phyloP scores from a whole-genome alignment of 768 basidiomycete species.

The Boletus subcaerulescens region DNA sequence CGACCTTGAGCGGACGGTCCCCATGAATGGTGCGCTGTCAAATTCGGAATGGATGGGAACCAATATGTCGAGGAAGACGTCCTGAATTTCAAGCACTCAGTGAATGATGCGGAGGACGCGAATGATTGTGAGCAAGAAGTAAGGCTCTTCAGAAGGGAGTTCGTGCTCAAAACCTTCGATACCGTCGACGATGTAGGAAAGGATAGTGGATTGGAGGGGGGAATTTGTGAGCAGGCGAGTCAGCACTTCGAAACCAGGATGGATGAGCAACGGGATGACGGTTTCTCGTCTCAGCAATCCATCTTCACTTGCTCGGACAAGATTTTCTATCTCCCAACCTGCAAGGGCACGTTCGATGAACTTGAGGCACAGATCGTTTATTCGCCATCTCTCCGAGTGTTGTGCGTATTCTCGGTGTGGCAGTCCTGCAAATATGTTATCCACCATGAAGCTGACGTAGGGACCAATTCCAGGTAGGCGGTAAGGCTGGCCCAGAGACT shows the following conservation, averaged over 20 bases:
- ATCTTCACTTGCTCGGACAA: conserved; percentile 60
- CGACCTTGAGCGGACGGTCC: conserved; percentile 57
- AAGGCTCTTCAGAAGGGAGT: conserved; percentile 64
- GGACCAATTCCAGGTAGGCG: conserved; percentile 78
- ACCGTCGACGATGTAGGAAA: conserved; percentile 81
- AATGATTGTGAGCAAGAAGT: conserved; percentile 70
- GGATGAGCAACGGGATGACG: conserved; percentile 57
- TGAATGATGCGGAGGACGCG: conserved; percentile 80
- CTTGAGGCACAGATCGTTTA: conserved; percentile 79
- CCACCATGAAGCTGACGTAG: conserved; percentile 80
- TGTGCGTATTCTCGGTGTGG: conserved; percentile 70
- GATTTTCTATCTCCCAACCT: conserved; percentile 73
- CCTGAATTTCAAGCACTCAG: conserved; percentile 80
- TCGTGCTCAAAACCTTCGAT: conserved; percentile 72
- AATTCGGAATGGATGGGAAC: conserved; percentile 72
- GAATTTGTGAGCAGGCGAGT: conserved; percentile 72
- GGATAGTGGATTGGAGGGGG: conserved; percentile 65
- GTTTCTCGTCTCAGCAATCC: conserved; percentile 47
- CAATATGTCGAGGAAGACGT: conserved; percentile 85
- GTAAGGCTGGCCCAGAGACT: conserved; percentile 76
- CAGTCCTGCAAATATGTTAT: conserved; percentile 83
- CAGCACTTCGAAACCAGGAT: conserved; percentile 88
- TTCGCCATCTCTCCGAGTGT: conserved; percentile 79
- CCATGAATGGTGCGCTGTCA: conserved; percentile 51
- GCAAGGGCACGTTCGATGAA: conserved; percentile 84